phyloP scores from a whole-genome alignment of 2,329 filamentous ascomycete genomes.

The Drechslerella coelobrocha region DNA sequence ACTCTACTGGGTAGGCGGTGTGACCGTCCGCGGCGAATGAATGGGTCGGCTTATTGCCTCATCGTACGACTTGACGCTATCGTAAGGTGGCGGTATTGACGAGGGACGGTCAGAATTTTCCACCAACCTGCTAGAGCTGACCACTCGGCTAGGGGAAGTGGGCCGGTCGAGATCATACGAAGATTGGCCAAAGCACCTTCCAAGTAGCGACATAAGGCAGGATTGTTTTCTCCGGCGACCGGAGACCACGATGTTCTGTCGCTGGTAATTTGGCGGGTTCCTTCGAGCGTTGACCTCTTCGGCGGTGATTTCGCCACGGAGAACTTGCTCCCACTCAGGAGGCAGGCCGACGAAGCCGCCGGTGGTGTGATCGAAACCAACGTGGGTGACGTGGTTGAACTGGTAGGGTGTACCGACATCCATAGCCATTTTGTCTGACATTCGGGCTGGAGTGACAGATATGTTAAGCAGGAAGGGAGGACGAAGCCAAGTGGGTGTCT shows the following conservation, averaged over 20 bases:
- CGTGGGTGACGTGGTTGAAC: conserved; percentile 93
- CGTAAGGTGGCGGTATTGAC: conserved; percentile 47
- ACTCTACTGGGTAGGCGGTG: conserved; percentile 45
- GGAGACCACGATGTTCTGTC: conserved; percentile 15
- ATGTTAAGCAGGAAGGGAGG: not conserved
- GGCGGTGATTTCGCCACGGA: conserved; percentile 58
- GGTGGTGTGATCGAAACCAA: conserved; percentile 92
- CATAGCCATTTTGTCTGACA: conserved; percentile 49
- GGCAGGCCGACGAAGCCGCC: conserved; percentile 93
- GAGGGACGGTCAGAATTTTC: conserved; percentile 47
- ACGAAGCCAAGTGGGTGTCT: too few species aligned
- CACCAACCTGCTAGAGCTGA: conserved; percentile 49
- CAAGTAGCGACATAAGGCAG: conserved; percentile 38
- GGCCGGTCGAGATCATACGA: conserved; percentile 28
- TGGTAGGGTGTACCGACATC: conserved; percentile 98
- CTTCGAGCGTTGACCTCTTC: conserved; percentile 44
- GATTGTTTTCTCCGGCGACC: conserved; percentile 29
- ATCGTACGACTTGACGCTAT: conserved; percentile 51
- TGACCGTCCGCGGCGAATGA: conserved; percentile 26
- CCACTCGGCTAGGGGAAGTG: conserved; percentile 32
- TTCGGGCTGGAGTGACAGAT: conserved; percentile 16
- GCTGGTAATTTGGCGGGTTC: conserved; percentile 46
- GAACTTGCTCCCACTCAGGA: conserved; percentile 91
- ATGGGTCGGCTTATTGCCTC: conserved; percentile 43
- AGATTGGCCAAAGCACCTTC: conserved; percentile 41